Base-by-base conservation (phyloP, 2,329 filamentous ascomycete genomes). In the Penicillium griseofulvum region DNA sequence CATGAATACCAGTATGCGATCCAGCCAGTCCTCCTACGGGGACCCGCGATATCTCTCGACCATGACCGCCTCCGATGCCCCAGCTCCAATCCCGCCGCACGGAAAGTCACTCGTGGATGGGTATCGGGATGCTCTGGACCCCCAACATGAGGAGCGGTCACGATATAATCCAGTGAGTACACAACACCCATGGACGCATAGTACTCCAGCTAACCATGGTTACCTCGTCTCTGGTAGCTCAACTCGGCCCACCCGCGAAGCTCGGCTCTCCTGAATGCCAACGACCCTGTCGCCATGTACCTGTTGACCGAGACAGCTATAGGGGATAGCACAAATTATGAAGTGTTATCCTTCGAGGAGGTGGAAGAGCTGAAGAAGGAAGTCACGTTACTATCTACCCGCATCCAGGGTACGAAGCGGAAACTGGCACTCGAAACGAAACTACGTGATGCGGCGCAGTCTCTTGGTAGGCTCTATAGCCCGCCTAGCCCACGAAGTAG, bases 301-400 rank as follows among this genome's bases (percentile, higher is more conserved):
- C 79, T 99, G 44, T 83, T 99, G 55, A 92, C 94, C 58, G 93
- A 97, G 77, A 97, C 91, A 19, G 94, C 94, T 19, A 84, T 99
- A 57, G 84, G 87, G 56, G 94, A 99, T 75, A 95, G 91, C 77
- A 88, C 87, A 68, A 79, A 86, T 65, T 99, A 87, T 71, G 87
- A 93, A 68, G 87, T 99, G 24, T 73, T 99, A 58, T 90, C 92
- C 0, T 89, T 93, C 64, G 91, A 96, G 70, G 92, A 97, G 74
- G 88, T 97, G 29, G 94, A 97, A 62, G 83, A 85, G 44, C 76
- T 97, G 66, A 99, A 97, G 80, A 96, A 91, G 72, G 90, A 96
- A 77, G 84, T 87, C 59, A 83, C 85, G 55, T 79, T 85, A 34
- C 75, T 97, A 47, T 81, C 83, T 26, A 84, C 87, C 68, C 87